Percentiles rank a stretch among this genome's conserved stretches.
These are phyloP conservation scores for Pythium rhizo-oryzae DNA, from an alignment of 352 stramenopile genomes.

Conservation along the genomic window DNA sequence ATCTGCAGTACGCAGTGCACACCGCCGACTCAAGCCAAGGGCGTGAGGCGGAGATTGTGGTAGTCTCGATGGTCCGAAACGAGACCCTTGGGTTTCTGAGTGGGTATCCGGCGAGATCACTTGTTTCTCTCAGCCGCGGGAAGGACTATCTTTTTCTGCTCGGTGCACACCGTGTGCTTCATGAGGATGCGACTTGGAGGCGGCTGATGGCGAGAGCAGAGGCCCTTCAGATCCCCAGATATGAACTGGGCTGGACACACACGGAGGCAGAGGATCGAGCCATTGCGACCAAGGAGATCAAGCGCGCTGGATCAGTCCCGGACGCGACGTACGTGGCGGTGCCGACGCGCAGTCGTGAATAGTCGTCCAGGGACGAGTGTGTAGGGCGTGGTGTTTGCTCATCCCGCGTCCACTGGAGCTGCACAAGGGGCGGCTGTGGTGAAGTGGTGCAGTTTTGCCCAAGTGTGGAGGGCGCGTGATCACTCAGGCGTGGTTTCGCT, in stretches of 20 bases:
- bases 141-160: conserved; percentile 18
- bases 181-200: neutral
- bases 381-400: neutral
- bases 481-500: too few relatives aligned
- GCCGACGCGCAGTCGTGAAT: neutral
- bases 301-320: neutral
- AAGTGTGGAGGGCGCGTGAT: too few relatives aligned
- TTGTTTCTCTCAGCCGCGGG: conserved; percentile 13
- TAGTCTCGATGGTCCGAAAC: conserved; percentile 13
- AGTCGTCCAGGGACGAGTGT: neutral
- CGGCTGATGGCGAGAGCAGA: neutral
- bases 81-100: conserved; percentile 1
- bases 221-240: neutral
- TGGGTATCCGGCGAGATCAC: neutral
- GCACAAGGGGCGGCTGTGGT: conserved; percentile 11
- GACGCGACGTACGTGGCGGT: too few relatives aligned
- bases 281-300: neutral
- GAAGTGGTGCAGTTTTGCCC: neutral
- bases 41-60: conserved; percentile 1
- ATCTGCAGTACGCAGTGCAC: neutral
- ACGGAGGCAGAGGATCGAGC: too few relatives aligned
- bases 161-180: neutral
- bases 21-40: conserved; percentile 11
- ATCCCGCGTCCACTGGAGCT: neutral
- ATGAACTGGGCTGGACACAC: neutral